Evolutionary conservation across 2,329 filamentous ascomycete genomes (phyloP).

Genomic region (Colletotrichum tropicicola): DNA sequence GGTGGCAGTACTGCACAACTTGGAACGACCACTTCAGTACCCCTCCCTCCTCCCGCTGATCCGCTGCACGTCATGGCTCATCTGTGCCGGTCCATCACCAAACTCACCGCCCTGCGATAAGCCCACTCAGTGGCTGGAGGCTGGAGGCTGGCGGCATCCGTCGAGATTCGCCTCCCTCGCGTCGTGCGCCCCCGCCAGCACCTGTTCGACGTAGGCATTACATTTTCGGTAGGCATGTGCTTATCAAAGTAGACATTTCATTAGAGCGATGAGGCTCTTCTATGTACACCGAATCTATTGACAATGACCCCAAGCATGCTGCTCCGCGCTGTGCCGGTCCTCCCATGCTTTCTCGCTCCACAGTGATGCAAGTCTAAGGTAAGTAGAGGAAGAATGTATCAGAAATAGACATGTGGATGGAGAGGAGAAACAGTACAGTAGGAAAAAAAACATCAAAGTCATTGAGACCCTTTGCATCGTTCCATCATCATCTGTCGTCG

Average conservation of each 20-base stretch:
- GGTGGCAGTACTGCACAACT: too few species aligned
- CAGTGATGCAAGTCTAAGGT: slow-evolving; percentile 14
- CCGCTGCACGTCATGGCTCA: slow-evolving; percentile 25
- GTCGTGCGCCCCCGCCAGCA: not conserved
- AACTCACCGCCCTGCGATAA: slow-evolving; percentile 11
- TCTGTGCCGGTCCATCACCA: not conserved
- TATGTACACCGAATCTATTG: slow-evolving; percentile 8
- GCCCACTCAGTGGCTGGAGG: not conserved
- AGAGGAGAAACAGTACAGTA: not conserved
- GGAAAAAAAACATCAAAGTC: not conserved
- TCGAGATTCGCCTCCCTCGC: not conserved
- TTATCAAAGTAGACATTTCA: not conserved
- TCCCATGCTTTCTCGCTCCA: too few species aligned
- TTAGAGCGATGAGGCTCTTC: slow-evolving; percentile 27
- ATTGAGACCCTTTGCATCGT: not conserved
- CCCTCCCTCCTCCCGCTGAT: not conserved
- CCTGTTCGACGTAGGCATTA: not conserved
- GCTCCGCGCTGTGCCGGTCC: slow-evolving; percentile 4
- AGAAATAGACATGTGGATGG: not conserved
- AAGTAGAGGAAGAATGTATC: not conserved
- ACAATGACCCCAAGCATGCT: not conserved
- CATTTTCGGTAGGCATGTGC: not conserved
- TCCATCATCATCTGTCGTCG: not conserved
- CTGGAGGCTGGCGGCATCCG: not conserved
- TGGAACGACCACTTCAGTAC: too few species aligned